A percentile compares a stretch with the other conserved stretches of the same genome.
Evolutionary conservation across 2,329 filamentous ascomycete genomes (phyloP).

Genomic region (Monosporascus sp.): DNA sequence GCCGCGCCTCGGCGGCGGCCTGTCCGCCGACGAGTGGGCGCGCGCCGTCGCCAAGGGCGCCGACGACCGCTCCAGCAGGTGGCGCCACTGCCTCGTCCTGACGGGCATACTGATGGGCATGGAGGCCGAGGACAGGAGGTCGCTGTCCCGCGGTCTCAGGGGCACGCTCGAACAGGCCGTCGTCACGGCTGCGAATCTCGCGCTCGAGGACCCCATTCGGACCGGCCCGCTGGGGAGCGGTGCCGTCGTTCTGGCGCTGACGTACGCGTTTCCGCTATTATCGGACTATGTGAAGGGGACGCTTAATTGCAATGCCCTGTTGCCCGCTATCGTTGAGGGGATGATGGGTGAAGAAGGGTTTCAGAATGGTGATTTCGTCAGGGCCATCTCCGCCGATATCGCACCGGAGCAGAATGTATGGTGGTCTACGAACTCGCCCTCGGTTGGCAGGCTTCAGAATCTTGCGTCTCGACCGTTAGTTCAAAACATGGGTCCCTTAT

Average conservation of each 20-base stretch:
- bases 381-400: conserved; percentile 63
- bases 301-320: conserved; percentile 63
- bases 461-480: conserved; percentile 59
- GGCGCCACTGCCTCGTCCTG: conserved; percentile 80
- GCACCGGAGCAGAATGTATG: conserved; percentile 53
- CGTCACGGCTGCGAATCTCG: conserved; percentile 71
- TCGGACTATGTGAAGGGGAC: conserved; percentile 53
- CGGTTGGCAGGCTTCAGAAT: conserved; percentile 53
- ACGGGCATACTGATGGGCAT: conserved; percentile 75
- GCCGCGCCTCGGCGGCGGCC: conserved; percentile 34
- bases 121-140: conserved; percentile 57
- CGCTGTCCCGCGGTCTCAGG: conserved; percentile 60
- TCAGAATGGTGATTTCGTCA: conserved; percentile 70
- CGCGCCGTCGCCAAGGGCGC: conserved; percentile 52
- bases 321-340: conserved; percentile 65
- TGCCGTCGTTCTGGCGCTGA: conserved; percentile 66
- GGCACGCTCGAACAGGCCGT: conserved; percentile 68
- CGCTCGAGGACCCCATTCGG: conserved; percentile 47
- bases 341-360: conserved; percentile 70
- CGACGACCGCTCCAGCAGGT: conserved; percentile 59
- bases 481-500: conserved; percentile 61
- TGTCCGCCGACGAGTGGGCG: conserved; percentile 50
- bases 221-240: conserved; percentile 38
- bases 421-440: conserved; percentile 60
- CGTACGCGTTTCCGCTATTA: conserved; percentile 70